Base-by-base conservation (phyloP, 2,329 filamentous ascomycete species). In the Arthrobotrys conoides region DNA sequence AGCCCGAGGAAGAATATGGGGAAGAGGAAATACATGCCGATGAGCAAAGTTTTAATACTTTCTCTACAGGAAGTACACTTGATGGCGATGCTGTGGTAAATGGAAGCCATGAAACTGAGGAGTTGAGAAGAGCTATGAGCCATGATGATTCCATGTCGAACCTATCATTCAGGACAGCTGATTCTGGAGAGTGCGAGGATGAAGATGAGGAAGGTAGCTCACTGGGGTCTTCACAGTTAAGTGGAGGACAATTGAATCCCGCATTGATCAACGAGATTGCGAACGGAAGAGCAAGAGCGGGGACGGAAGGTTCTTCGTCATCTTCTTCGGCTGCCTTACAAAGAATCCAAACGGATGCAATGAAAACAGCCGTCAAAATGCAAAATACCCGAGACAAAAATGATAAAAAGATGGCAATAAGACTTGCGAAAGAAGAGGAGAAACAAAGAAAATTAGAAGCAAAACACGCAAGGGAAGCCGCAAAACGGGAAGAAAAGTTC, bases 401-500 rank as follows among this genome's bases (percentile, higher is more conserved):
- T n/a, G 69, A 76, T 20, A 71, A 80, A 49, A 79, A 80, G 57
- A 53, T 69, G 2, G 55, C 67, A 4, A 30, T 18, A 0, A 51
- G 67, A 48, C 38, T 82, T 1, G 61, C 83, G 1, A 83, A 89
- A 77, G 90, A 92, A 30, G 91, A 90, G 81, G 90, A 92, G 81
- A 86, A 93, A 2, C 85, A 86, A 75, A 91, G 90, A 82, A 91
- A 90, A 81, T 80, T 89, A 4, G 86, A 87, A 33, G 91, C 90
- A 83, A 86, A 90, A 6, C 87, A 88, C 33, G 89, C 91, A 82
- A 90, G 89, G 82, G 89, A 92, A 83, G 88, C 89, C 55, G 86
- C 86, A 59, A 92, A 91, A 82, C 89, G 91, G 66, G 89, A 91
- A 80, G 90, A 90, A 57, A 91, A 90, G 81, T 90, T 91, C 81